A percentile compares a stretch with the other conserved stretches of the same genome.
These are phyloP conservation scores for Eimeria acervulina DNA, from an alignment of 169 alveolate genomes.

Conservation along the genomic window DNA sequence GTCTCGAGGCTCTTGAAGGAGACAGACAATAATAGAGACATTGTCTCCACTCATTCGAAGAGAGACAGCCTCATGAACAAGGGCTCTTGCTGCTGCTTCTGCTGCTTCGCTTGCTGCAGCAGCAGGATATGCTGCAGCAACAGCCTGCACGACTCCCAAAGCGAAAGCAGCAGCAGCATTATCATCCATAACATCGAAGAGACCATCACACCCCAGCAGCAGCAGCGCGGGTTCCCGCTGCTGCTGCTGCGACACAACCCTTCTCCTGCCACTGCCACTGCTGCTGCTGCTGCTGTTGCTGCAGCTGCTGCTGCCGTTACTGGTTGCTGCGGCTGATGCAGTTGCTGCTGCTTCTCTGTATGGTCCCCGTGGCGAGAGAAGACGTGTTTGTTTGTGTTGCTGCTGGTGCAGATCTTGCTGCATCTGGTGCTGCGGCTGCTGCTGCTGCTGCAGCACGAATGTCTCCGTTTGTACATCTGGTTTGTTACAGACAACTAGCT, in stretches of 20 bases:
- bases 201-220: constrained; percentile 69
- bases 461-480: constrained; percentile 39
- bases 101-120: constrained; percentile 68
- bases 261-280: not conserved
- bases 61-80: constrained; percentile 72
- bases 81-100: constrained; percentile 65
- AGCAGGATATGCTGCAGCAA: constrained; percentile 46
- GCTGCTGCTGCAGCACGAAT: constrained; percentile 32
- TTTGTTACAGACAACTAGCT: not conserved
- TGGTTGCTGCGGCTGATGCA: not conserved
- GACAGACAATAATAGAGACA: constrained; percentile 49
- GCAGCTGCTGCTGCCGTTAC: not conserved
- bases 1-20: constrained; percentile 1
- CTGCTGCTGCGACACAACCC: constrained; percentile 10
- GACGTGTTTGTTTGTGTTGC: not conserved
- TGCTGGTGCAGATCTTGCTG: not conserved
- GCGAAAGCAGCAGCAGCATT: constrained; percentile 15
- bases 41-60: constrained; percentile 60
- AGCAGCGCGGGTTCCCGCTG: constrained; percentile 70
- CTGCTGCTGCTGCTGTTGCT: constrained; percentile 23
- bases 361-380: not conserved
- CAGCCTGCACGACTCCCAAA: constrained; percentile 1
- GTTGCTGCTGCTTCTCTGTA: not conserved
- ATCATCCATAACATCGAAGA: constrained; percentile 61
- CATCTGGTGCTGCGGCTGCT: too few species aligned